These are phyloP conservation scores for Pleurotus djamor DNA, from an alignment of 768 basidiomycete genomes.

Conservation along the genomic window DNA sequence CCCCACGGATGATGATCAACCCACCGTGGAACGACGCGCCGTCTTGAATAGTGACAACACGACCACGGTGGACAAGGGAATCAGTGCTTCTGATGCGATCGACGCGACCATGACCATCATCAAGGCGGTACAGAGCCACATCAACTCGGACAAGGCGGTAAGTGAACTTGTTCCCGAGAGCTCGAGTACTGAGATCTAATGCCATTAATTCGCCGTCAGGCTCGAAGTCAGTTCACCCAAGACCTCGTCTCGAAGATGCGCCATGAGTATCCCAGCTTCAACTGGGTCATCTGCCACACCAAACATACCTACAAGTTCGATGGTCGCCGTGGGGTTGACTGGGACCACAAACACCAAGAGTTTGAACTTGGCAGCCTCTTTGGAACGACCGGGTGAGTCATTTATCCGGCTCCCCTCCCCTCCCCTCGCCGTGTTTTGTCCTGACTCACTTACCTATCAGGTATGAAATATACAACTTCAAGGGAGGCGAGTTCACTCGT, in stretches of 20 bases:
- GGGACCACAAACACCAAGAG: conserved; percentile 11
- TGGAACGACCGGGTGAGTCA: too few relatives aligned
- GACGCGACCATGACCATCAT: background rate
- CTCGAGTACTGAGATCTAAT: background rate
- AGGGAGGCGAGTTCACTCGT: background rate
- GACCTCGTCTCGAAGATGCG: conserved; percentile 1
- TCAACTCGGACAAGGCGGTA: background rate
- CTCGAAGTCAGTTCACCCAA: conserved; percentile 10
- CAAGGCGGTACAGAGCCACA: background rate
- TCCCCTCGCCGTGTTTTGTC: too few relatives aligned
- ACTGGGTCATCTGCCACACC: conserved; percentile 13
- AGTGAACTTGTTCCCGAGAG: background rate
- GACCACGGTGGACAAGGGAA: too few relatives aligned
- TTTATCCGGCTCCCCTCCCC: too few relatives aligned
- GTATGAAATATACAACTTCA: conserved; percentile 9
- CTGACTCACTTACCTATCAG: background rate
- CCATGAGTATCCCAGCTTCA: conserved; percentile 11
- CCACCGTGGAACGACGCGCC: too few relatives aligned
- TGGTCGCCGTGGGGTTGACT: conserved; percentile 11
- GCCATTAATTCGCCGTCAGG: background rate
- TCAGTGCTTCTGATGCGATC: background rate
- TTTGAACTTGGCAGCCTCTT: too few relatives aligned
- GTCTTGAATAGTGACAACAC: too few relatives aligned
- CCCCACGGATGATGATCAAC: too few relatives aligned
- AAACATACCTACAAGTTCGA: conserved; percentile 11